Evolutionary conservation across 306 rosid species (phyloP).

Genomic region (Benincasa hispida): DNA sequence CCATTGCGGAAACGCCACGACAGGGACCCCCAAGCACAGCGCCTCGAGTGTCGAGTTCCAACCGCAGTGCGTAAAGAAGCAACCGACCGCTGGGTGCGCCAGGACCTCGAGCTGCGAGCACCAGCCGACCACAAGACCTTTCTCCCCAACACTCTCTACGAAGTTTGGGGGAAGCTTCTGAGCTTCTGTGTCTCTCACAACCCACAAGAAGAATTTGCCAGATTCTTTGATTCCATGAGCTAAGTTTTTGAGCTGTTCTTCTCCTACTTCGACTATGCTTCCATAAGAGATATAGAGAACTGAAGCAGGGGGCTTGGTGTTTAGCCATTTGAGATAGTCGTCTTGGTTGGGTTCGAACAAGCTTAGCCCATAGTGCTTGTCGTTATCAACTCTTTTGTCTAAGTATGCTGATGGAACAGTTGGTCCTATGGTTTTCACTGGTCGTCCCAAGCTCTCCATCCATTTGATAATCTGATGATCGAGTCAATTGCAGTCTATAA

Average conservation of each 20-base stretch:
- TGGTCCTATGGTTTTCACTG: slow-evolving; percentile 13
- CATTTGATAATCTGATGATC: slow-evolving; percentile 1
- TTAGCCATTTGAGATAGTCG: slow-evolving; percentile 5
- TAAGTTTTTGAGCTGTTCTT: slow-evolving; percentile 11
- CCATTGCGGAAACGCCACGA: slow-evolving; percentile 13
- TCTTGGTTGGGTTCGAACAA: slow-evolving; percentile 4
- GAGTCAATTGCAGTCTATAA: background rate
- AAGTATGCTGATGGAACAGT: slow-evolving; percentile 9
- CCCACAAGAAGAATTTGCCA: slow-evolving; percentile 8
- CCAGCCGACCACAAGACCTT: slow-evolving; percentile 2
- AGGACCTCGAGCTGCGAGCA: slow-evolving; percentile 7
- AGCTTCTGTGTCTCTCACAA: slow-evolving; percentile 6
- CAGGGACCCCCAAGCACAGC: slow-evolving; percentile 8
- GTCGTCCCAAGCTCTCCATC: slow-evolving; percentile 8
- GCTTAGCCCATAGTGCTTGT: slow-evolving; percentile 5
- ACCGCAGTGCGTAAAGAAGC: slow-evolving; percentile 12
- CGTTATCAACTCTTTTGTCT: slow-evolving; percentile 10
- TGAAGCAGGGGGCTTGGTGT: background rate
- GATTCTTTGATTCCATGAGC: background rate
- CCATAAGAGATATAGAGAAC: slow-evolving; percentile 10
- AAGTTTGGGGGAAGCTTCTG: slow-evolving; percentile 9
- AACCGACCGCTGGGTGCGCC: background rate
- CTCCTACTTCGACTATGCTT: background rate
- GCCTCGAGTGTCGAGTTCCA: slow-evolving; percentile 16
- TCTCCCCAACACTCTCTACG: background rate